Conservation (phyloP, 139 green algal genomes). For the Chlorella sp. region DNA sequence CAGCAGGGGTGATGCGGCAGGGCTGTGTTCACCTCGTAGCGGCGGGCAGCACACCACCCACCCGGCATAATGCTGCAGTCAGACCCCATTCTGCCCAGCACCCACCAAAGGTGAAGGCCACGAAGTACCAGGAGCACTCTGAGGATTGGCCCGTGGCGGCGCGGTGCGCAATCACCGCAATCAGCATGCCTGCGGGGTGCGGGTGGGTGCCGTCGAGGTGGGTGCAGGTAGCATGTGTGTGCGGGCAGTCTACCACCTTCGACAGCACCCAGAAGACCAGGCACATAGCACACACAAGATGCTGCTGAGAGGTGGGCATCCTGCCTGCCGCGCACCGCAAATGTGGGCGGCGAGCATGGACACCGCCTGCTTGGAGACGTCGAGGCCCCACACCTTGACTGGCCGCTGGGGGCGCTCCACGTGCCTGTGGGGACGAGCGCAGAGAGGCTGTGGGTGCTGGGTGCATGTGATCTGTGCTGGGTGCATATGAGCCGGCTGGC, state of each 20-base stretch:
- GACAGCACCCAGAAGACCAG: too few species aligned
- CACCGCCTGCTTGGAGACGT: conserved; percentile 70
- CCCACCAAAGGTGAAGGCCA: conserved; percentile 30
- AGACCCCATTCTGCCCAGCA: neutral
- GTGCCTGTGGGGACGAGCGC: conserved; percentile 17
- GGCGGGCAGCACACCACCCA: neutral
- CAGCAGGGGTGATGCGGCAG: neutral
- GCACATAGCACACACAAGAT: neutral
- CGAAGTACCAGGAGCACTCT: conserved; percentile 66
- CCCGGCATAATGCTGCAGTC: neutral
- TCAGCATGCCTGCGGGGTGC: conserved; percentile 47
- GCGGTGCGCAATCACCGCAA: conserved; percentile 51
- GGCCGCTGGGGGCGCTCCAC: conserved; percentile 52
- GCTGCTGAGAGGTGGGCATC: neutral
- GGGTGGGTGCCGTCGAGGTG: too few species aligned
- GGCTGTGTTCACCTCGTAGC: neutral
- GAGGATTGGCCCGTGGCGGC: neutral
- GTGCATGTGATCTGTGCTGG: too few species aligned
- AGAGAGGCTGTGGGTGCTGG: neutral
- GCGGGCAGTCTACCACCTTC: neutral
- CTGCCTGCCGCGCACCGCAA: conserved; percentile 38
- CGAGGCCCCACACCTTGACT: conserved; percentile 58
- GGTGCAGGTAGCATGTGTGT: too few species aligned
- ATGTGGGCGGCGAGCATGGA: conserved; percentile 53
- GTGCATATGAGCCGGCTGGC: too few species aligned